Conservation (phyloP, 2,329 filamentous ascomycete species). For the Hymenoscyphus fructigenus region DNA sequence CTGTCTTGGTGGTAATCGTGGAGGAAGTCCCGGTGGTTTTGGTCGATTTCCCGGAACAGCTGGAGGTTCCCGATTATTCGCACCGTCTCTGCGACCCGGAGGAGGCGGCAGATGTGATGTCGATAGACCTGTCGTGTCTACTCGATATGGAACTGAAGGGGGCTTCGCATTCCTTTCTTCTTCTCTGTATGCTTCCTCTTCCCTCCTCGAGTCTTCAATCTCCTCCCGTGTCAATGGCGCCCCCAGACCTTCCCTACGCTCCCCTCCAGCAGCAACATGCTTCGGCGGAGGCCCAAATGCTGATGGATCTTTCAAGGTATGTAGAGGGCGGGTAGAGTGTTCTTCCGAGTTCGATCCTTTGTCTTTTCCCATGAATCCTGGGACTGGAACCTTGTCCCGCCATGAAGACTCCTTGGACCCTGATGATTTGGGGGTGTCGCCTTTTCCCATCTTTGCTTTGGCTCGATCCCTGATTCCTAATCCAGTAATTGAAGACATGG, state of each 20-base stretch:
- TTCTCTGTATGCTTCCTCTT: constrained; percentile 29
- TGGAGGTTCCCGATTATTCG: constrained; percentile 30
- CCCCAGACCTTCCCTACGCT: constrained; percentile 39
- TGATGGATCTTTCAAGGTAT: constrained; percentile 60
- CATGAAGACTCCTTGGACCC: constrained; percentile 47
- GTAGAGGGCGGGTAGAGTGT: constrained; percentile 48
- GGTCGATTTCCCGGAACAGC: constrained; percentile 24
- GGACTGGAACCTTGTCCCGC: constrained; percentile 40
- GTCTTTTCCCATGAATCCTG: constrained; percentile 36
- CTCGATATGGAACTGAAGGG: constrained; percentile 59
- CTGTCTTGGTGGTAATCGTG: constrained; percentile 55
- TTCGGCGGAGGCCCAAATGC: constrained; percentile 68
- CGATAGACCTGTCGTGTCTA: constrained; percentile 59
- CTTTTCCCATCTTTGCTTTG: constrained; percentile 41
- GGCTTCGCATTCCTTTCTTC: constrained; percentile 33
- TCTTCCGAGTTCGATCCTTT: constrained; percentile 31
- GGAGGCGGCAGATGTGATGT: constrained; percentile 60
- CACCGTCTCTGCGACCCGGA: constrained; percentile 46
- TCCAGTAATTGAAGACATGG: constrained; percentile 13
- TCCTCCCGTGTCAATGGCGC: constrained; percentile 43
- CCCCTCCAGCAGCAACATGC: constrained; percentile 39
- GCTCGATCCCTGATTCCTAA: constrained; percentile 43
- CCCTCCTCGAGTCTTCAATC: constrained; percentile 35
- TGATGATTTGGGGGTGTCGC: constrained; percentile 38
- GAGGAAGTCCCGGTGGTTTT: constrained; percentile 49